Evolutionary conservation across 768 basidiomycete species (phyloP).

Genomic region (Tephrocybe sp.): DNA sequence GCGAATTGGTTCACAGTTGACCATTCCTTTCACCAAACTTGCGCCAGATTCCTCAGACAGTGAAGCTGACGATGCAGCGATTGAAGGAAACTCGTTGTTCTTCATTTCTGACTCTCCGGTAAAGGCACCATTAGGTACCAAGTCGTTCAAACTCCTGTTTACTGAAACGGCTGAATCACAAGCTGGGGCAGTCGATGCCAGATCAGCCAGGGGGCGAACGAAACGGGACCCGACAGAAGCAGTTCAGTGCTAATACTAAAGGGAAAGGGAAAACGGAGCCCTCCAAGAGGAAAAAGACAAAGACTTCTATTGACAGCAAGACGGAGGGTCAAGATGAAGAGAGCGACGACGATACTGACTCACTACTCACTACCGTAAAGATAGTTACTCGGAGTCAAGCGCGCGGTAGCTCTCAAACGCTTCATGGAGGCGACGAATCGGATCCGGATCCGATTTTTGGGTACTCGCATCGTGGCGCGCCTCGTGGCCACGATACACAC

Average conservation of each 20-base stretch:
- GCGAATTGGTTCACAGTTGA: conserved; percentile 46
- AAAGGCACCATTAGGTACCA: conserved; percentile 56
- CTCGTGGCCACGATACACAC: conserved; percentile 26
- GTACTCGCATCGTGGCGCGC: conserved; percentile 30
- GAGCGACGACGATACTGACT: conserved; percentile 24
- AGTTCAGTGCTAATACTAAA: conserved; percentile 31
- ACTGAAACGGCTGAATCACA: conserved; percentile 36
- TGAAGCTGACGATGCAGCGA: conserved; percentile 34
- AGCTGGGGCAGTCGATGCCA: conserved; percentile 7
- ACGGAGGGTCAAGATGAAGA: conserved; percentile 27
- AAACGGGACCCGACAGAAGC: conserved; percentile 18
- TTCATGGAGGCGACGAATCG: conserved; percentile 17
- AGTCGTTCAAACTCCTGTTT: conserved; percentile 69
- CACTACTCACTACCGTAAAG: conserved; percentile 31
- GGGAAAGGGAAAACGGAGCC: conserved; percentile 33
- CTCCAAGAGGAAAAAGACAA: conserved; percentile 47
- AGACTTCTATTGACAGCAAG: conserved; percentile 32
- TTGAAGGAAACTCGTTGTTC: conserved; percentile 43
- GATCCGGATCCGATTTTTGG: conserved; percentile 35
- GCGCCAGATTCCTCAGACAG: conserved; percentile 29
- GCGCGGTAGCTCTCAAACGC: conserved; percentile 17
- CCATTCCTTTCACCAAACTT: conserved; percentile 35
- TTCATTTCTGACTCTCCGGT: conserved; percentile 73
- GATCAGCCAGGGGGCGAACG: conserved; percentile 6
- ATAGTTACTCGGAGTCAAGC: conserved; percentile 29